These are phyloP conservation scores for Phyllosticta citrichinensis DNA, from an alignment of 2,329 filamentous ascomycete genomes.

Conservation along the genomic window DNA sequence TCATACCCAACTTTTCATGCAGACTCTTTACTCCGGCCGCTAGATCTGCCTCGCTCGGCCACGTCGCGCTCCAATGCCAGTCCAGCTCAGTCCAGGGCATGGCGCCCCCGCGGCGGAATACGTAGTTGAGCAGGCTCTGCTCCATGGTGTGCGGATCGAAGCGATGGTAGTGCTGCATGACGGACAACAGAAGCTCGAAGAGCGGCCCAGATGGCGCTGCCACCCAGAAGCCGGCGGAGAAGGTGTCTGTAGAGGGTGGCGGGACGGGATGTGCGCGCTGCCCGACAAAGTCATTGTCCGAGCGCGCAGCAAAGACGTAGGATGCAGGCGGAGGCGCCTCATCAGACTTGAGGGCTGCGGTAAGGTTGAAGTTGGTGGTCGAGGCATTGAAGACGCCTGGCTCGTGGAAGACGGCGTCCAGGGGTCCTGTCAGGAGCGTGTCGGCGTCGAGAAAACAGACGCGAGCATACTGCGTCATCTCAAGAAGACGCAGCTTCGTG, in stretches of 20 bases:
- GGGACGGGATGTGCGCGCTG: slow-evolving; percentile 23
- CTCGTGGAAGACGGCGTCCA: slow-evolving; percentile 32
- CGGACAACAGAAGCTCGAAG: slow-evolving; percentile 29
- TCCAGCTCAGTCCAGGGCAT: slow-evolving; percentile 35
- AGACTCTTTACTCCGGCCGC: slow-evolving; percentile 25
- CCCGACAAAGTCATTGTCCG: slow-evolving; percentile 26
- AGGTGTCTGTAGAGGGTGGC: slow-evolving; percentile 21
- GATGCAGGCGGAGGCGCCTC: slow-evolving; percentile 27
- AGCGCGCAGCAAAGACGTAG: slow-evolving; percentile 25
- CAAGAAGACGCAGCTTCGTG: slow-evolving; percentile 34
- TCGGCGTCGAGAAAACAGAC: slow-evolving; percentile 38
- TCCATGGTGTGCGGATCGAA: slow-evolving; percentile 33
- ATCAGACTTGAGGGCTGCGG: slow-evolving; percentile 18
- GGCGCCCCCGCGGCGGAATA: slow-evolving; percentile 28
- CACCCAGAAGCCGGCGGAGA: slow-evolving; percentile 35
- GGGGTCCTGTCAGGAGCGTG: slow-evolving; percentile 25
- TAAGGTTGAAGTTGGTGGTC: slow-evolving; percentile 13
- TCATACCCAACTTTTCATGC: slow-evolving; percentile 26
- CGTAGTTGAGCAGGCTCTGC: slow-evolving; percentile 37
- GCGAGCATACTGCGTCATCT: slow-evolving; percentile 32
- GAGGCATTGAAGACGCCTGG: slow-evolving; percentile 13
- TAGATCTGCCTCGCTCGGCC: slow-evolving; percentile 26
- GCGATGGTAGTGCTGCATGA: slow-evolving; percentile 25
- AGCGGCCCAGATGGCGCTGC: slow-evolving; percentile 29
- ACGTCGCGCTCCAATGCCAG: slow-evolving; percentile 32